Evolutionary conservation across 2,329 filamentous ascomycete genomes (phyloP).

Genomic region (Grosmannia clavigera): DNA sequence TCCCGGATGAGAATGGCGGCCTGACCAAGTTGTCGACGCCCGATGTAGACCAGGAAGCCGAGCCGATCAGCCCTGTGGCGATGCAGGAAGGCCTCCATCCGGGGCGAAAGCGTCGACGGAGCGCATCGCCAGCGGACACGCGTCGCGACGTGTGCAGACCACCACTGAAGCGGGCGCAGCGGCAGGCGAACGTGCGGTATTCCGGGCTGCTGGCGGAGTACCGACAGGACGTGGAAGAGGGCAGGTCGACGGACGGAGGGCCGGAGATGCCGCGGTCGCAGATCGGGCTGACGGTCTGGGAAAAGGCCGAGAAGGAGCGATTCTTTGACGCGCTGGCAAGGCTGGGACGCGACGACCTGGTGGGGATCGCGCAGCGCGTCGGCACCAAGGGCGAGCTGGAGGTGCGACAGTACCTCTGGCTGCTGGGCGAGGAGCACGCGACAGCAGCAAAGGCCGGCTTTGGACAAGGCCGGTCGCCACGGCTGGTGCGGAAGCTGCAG

Average conservation of each 20-base stretch:
- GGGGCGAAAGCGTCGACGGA: not conserved
- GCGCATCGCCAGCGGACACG: too few relatives aligned
- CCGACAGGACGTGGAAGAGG: slow-evolving; percentile 16
- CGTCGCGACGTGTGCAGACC: too few relatives aligned
- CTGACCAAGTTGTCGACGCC: not conserved
- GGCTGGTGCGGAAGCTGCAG: slow-evolving; percentile 23
- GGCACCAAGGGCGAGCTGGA: slow-evolving; percentile 63
- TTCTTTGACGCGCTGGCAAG: slow-evolving; percentile 56
- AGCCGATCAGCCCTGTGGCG: too few relatives aligned
- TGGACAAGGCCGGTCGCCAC: slow-evolving; percentile 14
- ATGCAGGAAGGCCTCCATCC: not conserved
- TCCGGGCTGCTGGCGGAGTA: slow-evolving; percentile 40
- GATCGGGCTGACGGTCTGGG: slow-evolving; percentile 62
- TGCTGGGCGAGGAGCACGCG: slow-evolving; percentile 39
- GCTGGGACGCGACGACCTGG: slow-evolving; percentile 50
- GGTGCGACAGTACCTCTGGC: slow-evolving; percentile 54
- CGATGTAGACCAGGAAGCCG: not conserved
- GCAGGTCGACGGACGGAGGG: slow-evolving; percentile 12
- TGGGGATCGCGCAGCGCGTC: slow-evolving; percentile 44
- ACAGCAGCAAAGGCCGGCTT: not conserved
- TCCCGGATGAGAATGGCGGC: not conserved
- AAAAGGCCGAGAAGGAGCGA: slow-evolving; percentile 51
- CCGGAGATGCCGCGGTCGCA: slow-evolving; percentile 35
- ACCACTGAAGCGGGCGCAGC: slow-evolving; percentile 33
- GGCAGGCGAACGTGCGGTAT: slow-evolving; percentile 32